Evolutionary conservation across 768 basidiomycete genomes (phyloP), one percentile per base, ranked within the genome.

Genomic region (Leccinum obscurum): DNA sequence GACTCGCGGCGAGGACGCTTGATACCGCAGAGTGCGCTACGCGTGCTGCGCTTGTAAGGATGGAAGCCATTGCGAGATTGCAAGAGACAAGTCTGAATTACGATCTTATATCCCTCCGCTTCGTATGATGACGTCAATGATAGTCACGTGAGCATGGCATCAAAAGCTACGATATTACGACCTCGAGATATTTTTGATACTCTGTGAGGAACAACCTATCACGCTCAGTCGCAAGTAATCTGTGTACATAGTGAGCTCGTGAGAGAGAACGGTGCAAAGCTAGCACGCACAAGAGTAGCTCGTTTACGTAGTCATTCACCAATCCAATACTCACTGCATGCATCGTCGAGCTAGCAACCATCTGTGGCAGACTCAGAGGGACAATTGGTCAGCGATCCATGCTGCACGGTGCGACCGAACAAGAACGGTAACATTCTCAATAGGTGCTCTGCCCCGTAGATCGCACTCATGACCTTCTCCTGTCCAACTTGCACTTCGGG

Each of bases 401-500:
- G 8, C 8, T 30, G 30, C 30, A 30, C 30, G 39, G 51, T n/a
- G 50, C 4, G 39, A 34, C 14, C 14, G 41, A 37, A n/a, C 34
- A 37, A n/a, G 22, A 11, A 9, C 8, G 46, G 10, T 56, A 98
- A 78, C 85, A 98, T 89, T 54, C 95, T 80, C 62, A 98, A 72
- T 3, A 99, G 72, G 75, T 99, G 97, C 70, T 98, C 96, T 6
- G 92, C 95, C 97, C 96, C 97, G 68, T 98, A 98, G 7, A 98
- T 81, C 55, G 84, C 77, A 70, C 92, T 93, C 88, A 95, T 92
- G 67, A 91, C 88, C 72, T 86, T 89, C 69, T 93, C 92, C 62
- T 86, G 79, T 6, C 79, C 83, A 11, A 88, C 78, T 54, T 82
- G 75, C 30, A 92, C 89, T 53, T 86, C 81, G 52, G 80, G 86